Percentiles rank a stretch among this genome's conserved stretches.
Conservation (phyloP, 1,284 basidiomycete genomes). For the Coniferiporia weirii region DNA sequence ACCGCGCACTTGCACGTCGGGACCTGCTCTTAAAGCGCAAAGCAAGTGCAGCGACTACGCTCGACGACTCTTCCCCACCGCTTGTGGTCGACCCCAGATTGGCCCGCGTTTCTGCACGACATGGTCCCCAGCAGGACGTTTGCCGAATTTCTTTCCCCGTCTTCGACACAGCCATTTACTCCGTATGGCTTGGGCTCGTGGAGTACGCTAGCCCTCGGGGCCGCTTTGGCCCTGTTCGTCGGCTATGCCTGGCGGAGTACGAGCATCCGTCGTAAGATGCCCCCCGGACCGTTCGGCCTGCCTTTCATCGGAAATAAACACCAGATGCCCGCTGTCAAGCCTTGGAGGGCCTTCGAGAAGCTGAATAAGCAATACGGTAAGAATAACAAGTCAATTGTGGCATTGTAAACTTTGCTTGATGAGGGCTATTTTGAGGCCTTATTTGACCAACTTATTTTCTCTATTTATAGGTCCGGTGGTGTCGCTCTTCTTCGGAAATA, state of each 20-base stretch:
- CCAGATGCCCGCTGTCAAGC: slow-evolving; percentile 42
- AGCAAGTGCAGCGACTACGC: not conserved
- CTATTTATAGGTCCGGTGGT: slow-evolving; percentile 41
- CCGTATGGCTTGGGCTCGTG: not conserved
- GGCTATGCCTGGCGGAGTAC: slow-evolving; percentile 1
- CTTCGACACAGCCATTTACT: not conserved
- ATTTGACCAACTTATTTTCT: not conserved
- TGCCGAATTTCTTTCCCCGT: not conserved
- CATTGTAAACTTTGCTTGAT: not conserved
- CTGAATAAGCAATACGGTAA: slow-evolving; percentile 45
- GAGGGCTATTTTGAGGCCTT: not conserved
- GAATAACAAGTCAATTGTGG: too few relatives aligned
- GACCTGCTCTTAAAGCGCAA: not conserved
- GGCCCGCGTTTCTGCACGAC: not conserved
- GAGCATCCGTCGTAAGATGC: slow-evolving; percentile 28
- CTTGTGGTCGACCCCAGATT: not conserved
- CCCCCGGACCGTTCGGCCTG: slow-evolving; percentile 39
- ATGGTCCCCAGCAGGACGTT: not conserved
- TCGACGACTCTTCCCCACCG: not conserved
- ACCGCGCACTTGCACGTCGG: not conserved
- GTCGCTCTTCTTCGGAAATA: slow-evolving; percentile 47
- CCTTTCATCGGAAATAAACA: slow-evolving; percentile 44
- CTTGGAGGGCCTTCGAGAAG: slow-evolving; percentile 45
- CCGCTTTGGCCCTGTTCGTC: not conserved
- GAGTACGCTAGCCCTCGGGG: not conserved